Base-by-base conservation (phyloP, 345 rosid genomes). In the Odontarrhena argentea region DNA sequence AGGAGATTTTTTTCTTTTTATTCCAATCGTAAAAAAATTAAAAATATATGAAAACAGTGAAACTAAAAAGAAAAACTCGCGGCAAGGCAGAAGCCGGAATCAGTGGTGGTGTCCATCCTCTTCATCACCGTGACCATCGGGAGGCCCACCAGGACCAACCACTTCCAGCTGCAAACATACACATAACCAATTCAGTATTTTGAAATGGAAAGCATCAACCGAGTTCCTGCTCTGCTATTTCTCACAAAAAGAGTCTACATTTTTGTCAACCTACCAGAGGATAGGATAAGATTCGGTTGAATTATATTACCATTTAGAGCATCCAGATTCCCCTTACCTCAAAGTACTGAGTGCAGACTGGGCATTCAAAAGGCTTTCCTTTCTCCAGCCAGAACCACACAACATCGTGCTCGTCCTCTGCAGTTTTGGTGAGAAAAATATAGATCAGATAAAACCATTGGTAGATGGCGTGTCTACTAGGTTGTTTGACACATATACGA, bases 361-460 rank as follows among this genome's bases (percentile, higher is more conserved):
- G 89, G 70, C 99, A 93, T 62, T 90, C 95, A 55, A 78, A 75
- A 9, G 87, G 81, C 81, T 85, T 83, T 80, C 87, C 96, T 76
- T 91, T 88, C 83, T 85, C 84, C 79, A 91, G 82, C 99, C 97
- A 88, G 83, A 94, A 94, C 97, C 97, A 91, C 40, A 91, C 95
- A 62, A 93, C 95, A 60, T 94, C 97, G 64, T 94, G 99, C 71
- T 91, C 96, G 32, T 88, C 96, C 84, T 91, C 99, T 94, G 74
- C 64, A 68, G 64, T 46, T 38, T 3, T 58, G 36, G 60, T 45
- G 52, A 10, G 43, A 45, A 8, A 34, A 28, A 10, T 51, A 11
- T 43, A 22, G 4, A 47, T 47, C 47, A 46, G 70, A 37, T 15
- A 25, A 25, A 60, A 59, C 37, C 58, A 45, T 54, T 14, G 3